phyloP scores from a whole-genome alignment of 768 basidiomycete species.

The Termitomyces sp. region DNA sequence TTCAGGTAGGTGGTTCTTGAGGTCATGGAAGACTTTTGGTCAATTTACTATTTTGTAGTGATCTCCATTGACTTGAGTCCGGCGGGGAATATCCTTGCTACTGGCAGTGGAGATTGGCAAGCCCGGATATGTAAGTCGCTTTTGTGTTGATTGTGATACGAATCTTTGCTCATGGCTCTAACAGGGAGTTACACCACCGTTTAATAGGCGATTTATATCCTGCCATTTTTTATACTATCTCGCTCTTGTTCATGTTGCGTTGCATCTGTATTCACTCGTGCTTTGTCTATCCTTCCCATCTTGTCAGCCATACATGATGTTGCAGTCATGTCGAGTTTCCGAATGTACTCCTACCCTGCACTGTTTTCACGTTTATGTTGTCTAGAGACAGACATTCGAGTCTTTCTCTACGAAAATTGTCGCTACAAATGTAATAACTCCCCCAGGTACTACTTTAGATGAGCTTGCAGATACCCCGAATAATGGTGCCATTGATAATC shows the following conservation, averaged over 20 bases:
- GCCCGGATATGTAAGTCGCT: slow-evolving; percentile 45
- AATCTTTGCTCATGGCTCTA: background rate
- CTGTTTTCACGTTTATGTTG: background rate
- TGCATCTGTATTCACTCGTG: background rate
- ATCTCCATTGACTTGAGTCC: slow-evolving; percentile 47
- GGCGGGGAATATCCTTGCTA: slow-evolving; percentile 39
- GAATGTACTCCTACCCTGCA: background rate
- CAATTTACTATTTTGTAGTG: slow-evolving; percentile 20
- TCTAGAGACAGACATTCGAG: background rate
- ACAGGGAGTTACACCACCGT: slow-evolving; percentile 15
- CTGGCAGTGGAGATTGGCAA: slow-evolving; percentile 49
- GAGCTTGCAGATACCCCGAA: background rate
- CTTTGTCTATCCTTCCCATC: background rate
- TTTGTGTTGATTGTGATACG: background rate
- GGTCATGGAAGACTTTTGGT: background rate
- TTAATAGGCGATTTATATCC: slow-evolving; percentile 1
- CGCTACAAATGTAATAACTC: background rate
- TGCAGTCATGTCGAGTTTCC: background rate
- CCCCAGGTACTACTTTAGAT: background rate
- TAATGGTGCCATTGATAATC: background rate
- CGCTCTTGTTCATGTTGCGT: background rate
- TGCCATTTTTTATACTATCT: background rate
- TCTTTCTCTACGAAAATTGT: background rate
- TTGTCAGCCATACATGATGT: slow-evolving; percentile 1
- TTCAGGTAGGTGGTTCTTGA: slow-evolving; percentile 31